A percentile compares a stretch with the other conserved stretches of the same genome.
Evolutionary conservation across 441 rosid genomes (phyloP).

Genomic region (California macrophylla): DNA sequence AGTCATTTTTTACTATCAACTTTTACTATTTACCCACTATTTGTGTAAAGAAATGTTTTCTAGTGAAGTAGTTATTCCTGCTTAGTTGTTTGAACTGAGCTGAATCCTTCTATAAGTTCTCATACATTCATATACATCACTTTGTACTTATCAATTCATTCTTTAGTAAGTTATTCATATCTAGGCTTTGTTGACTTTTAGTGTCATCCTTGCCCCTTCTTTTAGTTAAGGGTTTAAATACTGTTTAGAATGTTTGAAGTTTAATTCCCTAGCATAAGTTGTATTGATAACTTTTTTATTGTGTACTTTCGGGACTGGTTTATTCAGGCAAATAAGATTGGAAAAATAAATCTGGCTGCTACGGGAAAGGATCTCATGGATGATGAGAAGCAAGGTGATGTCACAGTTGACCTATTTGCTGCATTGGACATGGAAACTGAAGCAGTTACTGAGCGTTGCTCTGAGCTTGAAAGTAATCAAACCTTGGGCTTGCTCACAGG

Average conservation of each 20-base stretch:
- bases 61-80: neutral
- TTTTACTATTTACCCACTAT: neutral
- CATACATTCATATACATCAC: neutral
- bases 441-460: constrained; percentile 65
- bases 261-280: neutral
- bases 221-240: neutral
- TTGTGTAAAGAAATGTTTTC: neutral
- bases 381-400: constrained; percentile 97
- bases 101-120: neutral
- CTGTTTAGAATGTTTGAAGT: neutral
- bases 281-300: neutral
- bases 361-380: constrained; percentile 99
- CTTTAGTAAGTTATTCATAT: neutral
- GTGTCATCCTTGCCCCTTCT: neutral
- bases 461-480: constrained; percentile 85
- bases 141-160: neutral
- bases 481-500: constrained; percentile 90
- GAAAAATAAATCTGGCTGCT: constrained; percentile 97
- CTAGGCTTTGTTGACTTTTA: neutral
- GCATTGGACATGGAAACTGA: constrained; percentile 92
- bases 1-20: neutral
- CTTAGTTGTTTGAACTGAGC: neutral
- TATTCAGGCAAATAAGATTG: constrained; percentile 91
- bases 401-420: constrained; percentile 80
- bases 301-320: constrained; percentile 9